Evolutionary conservation across 2,329 filamentous ascomycete species (phyloP).

Genomic region (Nemania sp.): DNA sequence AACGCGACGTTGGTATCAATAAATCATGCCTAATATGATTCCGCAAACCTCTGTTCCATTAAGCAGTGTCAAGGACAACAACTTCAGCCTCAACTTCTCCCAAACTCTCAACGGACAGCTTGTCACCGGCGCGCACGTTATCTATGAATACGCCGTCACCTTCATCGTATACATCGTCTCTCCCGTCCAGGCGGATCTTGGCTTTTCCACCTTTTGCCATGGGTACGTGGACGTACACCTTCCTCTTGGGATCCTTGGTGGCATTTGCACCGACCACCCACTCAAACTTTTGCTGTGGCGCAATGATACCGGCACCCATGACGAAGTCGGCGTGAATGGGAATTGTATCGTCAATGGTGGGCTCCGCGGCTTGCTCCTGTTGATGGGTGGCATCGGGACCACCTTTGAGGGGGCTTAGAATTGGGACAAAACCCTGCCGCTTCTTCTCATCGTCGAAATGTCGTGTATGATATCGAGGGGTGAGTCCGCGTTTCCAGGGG

Average conservation of each 20-base stretch:
- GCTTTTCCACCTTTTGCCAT: conserved; percentile 78
- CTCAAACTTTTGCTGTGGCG: conserved; percentile 65
- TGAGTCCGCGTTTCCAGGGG: conserved; percentile 73
- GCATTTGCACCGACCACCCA: conserved; percentile 70
- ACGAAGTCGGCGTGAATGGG: conserved; percentile 83
- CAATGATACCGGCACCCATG: conserved; percentile 78
- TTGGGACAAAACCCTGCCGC: conserved; percentile 69
- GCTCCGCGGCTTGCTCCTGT: conserved; percentile 66
- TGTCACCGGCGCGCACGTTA: conserved; percentile 64
- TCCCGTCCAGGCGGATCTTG: conserved; percentile 68
- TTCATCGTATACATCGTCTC: conserved; percentile 70
- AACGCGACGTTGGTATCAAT: neutral
- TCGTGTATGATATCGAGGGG: conserved; percentile 75
- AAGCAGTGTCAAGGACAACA: conserved; percentile 67
- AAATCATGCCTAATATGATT: neutral
- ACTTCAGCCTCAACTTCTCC: conserved; percentile 71
- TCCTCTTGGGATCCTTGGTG: conserved; percentile 59
- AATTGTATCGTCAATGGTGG: conserved; percentile 67
- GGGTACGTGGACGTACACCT: conserved; percentile 79
- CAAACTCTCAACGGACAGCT: conserved; percentile 66
- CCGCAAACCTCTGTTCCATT: conserved; percentile 22
- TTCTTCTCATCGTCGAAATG: conserved; percentile 75
- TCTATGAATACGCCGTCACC: conserved; percentile 82
- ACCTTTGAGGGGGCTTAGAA: conserved; percentile 74
- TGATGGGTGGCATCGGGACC: conserved; percentile 63